These are phyloP conservation scores for Pythium dissimile DNA, from an alignment of 352 stramenopile species.

Conservation along the genomic window DNA sequence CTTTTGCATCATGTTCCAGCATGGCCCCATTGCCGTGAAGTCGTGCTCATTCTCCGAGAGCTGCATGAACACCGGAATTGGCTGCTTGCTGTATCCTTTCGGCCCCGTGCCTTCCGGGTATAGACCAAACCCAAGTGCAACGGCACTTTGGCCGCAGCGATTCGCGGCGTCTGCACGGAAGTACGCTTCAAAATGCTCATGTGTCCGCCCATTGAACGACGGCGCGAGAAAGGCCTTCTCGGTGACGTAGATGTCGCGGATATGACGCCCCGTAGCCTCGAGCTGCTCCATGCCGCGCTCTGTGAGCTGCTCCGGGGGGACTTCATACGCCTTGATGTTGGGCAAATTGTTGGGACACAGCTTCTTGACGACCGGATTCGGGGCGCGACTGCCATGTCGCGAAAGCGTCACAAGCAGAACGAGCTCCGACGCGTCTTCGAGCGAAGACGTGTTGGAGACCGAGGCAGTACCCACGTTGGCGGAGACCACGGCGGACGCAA, in stretches of 20 bases:
- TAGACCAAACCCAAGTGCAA: slow-evolving; percentile 63
- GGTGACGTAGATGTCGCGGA: slow-evolving; percentile 68
- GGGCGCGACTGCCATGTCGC: slow-evolving; percentile 67
- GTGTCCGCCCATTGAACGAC: slow-evolving; percentile 60
- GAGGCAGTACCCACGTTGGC: neutral
- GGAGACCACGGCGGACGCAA: neutral
- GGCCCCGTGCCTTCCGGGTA: slow-evolving; percentile 67
- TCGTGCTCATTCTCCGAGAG: slow-evolving; percentile 76
- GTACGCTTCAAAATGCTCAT: slow-evolving; percentile 66
- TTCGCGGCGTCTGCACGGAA: slow-evolving; percentile 69
- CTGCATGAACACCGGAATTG: slow-evolving; percentile 78
- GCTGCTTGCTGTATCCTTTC: slow-evolving; percentile 51
- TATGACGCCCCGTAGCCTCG: slow-evolving; percentile 51
- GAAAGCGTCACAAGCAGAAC: slow-evolving; percentile 53
- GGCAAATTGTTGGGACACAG: slow-evolving; percentile 63
- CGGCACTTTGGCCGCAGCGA: slow-evolving; percentile 65
- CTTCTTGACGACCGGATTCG: slow-evolving; percentile 56
- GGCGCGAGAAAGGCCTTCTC: slow-evolving; percentile 58
- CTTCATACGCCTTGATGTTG: slow-evolving; percentile 56
- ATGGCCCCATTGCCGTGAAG: slow-evolving; percentile 68
- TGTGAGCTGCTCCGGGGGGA: slow-evolving; percentile 71
- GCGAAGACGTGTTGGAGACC: too few species aligned
- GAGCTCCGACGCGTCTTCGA: slow-evolving; percentile 7
- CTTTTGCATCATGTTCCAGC: slow-evolving; percentile 51
- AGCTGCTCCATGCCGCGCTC: slow-evolving; percentile 73